phyloP scores from a whole-genome alignment of 768 basidiomycete genomes.

The Mycena maculata region DNA sequence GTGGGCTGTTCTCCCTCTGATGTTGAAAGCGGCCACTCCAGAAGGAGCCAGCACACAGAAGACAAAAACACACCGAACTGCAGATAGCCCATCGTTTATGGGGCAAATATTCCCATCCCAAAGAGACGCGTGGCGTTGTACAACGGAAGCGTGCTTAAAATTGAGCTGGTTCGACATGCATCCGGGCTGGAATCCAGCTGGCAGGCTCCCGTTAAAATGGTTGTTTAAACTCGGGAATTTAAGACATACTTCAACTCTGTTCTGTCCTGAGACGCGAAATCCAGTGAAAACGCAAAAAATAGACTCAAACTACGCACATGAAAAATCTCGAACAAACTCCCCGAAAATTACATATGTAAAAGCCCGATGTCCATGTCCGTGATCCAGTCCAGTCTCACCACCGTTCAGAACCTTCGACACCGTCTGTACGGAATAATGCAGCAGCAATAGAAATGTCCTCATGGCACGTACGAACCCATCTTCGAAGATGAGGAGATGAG shows the following conservation, averaged over 20 bases:
- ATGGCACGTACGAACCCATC: no score
- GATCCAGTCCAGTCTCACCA: no score
- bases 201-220: not conserved
- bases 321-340: no score
- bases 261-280: constrained; percentile 1
- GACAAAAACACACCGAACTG: not conserved
- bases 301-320: no score
- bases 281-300: no score
- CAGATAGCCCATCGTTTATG: not conserved
- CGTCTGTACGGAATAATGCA: no score
- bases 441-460: no score
- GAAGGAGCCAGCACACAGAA: constrained; percentile 7
- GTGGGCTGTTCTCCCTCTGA: not conserved
- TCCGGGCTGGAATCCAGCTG: not conserved
- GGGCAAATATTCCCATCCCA: constrained; percentile 21
- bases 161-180: constrained; percentile 26
- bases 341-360: no score
- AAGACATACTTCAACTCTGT: constrained; percentile 13
- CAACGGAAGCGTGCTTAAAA: not conserved
- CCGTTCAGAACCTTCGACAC: no score
- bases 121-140: constrained; percentile 14
- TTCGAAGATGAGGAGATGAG: no score
- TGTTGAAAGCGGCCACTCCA: constrained; percentile 21
- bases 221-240: not conserved
- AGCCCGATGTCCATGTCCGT: no score